A percentile compares a stretch with the other conserved stretches of the same genome.
phyloP scores from a whole-genome alignment of 1,284 basidiomycete genomes.

The Leucoagaricus sp. region DNA sequence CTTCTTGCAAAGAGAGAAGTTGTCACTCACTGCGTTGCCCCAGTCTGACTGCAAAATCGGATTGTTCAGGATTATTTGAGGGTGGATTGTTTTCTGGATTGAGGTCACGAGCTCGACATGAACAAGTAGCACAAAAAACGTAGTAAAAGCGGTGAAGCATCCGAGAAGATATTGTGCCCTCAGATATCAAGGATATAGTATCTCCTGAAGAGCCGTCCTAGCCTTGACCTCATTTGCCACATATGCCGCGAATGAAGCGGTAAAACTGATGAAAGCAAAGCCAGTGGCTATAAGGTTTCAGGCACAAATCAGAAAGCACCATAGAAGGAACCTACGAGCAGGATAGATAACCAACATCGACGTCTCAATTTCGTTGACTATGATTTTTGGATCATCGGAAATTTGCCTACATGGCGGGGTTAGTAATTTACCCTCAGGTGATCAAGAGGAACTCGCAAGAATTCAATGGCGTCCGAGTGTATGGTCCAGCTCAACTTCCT shows the following conservation, averaged over 20 bases:
- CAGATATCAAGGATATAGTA: neutral
- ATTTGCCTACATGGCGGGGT: neutral
- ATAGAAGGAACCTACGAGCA: neutral
- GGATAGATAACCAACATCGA: conserved; percentile 9
- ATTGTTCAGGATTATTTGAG: neutral
- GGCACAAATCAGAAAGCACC: neutral
- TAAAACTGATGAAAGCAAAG: neutral
- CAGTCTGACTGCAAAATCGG: conserved; percentile 5
- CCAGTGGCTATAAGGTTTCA: neutral
- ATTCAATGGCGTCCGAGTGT: neutral
- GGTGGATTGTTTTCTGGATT: neutral
- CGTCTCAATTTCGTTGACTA: neutral
- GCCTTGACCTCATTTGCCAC: neutral
- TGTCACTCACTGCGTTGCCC: conserved; percentile 4
- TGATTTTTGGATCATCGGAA: neutral
- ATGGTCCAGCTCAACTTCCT: conserved; percentile 3
- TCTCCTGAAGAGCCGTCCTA: neutral
- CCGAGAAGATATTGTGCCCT: neutral
- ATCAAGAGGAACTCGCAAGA: neutral
- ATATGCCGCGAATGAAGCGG: neutral
- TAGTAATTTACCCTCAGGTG: neutral
- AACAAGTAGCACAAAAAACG: conserved; percentile 8
- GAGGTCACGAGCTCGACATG: conserved; percentile 7
- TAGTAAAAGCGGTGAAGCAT: conserved; percentile 1
- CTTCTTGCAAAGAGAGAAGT: neutral